Percentiles rank a stretch among this genome's conserved stretches.
Evolutionary conservation across 148 eudicot genomes (phyloP).

Genomic region (Fagopyrum esculentum): DNA sequence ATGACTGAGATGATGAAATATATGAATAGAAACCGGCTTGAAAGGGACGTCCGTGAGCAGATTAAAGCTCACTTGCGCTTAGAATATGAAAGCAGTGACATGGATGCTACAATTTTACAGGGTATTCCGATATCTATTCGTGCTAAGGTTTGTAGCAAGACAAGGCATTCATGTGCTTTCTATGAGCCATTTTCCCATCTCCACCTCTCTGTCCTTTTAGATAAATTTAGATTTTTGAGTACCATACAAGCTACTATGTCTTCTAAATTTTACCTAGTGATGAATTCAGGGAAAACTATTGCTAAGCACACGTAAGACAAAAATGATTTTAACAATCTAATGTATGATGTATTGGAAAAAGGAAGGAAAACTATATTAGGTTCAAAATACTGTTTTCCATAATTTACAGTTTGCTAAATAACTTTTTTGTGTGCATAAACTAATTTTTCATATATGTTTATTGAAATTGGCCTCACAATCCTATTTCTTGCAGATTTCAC

Average conservation of each 20-base stretch:
- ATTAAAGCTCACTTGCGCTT: conserved; percentile 65
- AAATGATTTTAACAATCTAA: neutral
- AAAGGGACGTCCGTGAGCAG: conserved; percentile 49
- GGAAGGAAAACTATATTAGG: neutral
- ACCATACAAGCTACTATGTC: neutral
- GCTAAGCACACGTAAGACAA: neutral
- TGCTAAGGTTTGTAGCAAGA: conserved; percentile 41
- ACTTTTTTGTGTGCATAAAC: neutral
- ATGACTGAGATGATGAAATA: conserved; percentile 62
- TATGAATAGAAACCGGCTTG: conserved; percentile 56
- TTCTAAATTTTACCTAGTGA: neutral
- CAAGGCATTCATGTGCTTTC: neutral
- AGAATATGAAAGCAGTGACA: conserved; percentile 64
- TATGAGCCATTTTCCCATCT: neutral
- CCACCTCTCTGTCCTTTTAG: neutral
- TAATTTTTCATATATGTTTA: neutral
- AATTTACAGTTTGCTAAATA: too few species aligned
- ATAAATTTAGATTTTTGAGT: neutral
- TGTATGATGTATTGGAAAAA: neutral
- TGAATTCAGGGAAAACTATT: neutral
- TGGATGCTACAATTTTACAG: conserved; percentile 48
- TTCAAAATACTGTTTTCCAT: too few species aligned
- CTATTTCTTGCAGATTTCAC: conserved; percentile 61
- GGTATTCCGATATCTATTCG: conserved; percentile 67
- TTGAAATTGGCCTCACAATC: neutral